These are phyloP conservation scores for Heterobasidion irregulare DNA, from an alignment of 1,284 basidiomycete genomes.

Conservation along the genomic window DNA sequence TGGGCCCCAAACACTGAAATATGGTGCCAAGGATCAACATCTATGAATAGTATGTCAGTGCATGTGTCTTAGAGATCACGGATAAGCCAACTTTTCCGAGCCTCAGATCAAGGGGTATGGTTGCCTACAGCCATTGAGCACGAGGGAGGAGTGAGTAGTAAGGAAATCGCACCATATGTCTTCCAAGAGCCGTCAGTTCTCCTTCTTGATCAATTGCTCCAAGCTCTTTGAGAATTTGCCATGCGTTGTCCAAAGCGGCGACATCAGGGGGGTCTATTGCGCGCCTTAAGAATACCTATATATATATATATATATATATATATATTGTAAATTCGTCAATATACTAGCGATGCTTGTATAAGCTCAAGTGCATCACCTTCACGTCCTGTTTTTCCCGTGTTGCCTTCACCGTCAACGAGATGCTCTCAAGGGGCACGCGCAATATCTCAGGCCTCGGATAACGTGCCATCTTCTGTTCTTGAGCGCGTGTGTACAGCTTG, in stretches of 20 bases:
- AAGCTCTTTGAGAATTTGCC: slow-evolving; percentile 67
- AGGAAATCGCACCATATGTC: slow-evolving; percentile 55
- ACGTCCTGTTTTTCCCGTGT: slow-evolving; percentile 77
- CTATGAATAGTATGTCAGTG: slow-evolving; percentile 24
- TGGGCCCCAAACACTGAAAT: slow-evolving; percentile 71
- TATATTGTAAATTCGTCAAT: slow-evolving; percentile 16
- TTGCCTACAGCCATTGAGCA: slow-evolving; percentile 36
- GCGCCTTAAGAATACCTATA: slow-evolving; percentile 47
- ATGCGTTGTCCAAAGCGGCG: slow-evolving; percentile 73
- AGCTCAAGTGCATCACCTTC: slow-evolving; percentile 34
- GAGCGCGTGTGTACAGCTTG: slow-evolving; percentile 77
- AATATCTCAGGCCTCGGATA: slow-evolving; percentile 87
- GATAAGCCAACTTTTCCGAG: slow-evolving; percentile 62
- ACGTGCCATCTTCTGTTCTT: slow-evolving; percentile 61
- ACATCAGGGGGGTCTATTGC: slow-evolving; percentile 83
- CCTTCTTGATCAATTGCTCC: slow-evolving; percentile 67
- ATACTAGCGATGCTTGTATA: background rate
- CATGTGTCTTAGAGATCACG: background rate
- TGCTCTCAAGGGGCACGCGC: slow-evolving; percentile 81
- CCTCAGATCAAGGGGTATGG: slow-evolving; percentile 84
- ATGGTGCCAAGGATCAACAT: slow-evolving; percentile 82
- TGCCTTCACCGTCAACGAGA: slow-evolving; percentile 80
- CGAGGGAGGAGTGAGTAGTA: background rate
- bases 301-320: slow-evolving; percentile 19
- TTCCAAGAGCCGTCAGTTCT: slow-evolving; percentile 75